Evolutionary conservation across 768 basidiomycete species (phyloP).

Genomic region (Dentipellis fragilis): DNA sequence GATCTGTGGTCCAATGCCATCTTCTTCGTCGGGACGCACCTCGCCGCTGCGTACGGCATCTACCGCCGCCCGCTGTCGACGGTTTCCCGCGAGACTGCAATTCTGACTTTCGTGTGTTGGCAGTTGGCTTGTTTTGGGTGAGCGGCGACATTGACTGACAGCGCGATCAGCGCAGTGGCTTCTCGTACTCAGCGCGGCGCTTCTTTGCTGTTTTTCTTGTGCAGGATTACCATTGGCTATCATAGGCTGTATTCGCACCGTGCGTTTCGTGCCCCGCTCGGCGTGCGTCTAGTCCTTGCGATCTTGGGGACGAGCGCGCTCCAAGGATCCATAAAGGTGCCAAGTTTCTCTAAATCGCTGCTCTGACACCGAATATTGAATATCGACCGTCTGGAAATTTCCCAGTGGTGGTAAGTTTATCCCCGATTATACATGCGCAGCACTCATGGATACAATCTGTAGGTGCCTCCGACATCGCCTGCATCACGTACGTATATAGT

Average conservation of each 20-base stretch:
- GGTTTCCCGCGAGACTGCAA: slow-evolving; percentile 34
- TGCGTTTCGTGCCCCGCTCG: slow-evolving; percentile 48
- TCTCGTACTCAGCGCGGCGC: not conserved
- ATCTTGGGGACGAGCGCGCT: slow-evolving; percentile 63
- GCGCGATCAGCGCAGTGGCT: not conserved
- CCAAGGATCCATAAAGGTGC: slow-evolving; percentile 71
- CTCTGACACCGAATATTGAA: not conserved
- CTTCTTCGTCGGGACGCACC: slow-evolving; percentile 49
- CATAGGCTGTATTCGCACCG: slow-evolving; percentile 74
- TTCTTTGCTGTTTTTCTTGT: no score
- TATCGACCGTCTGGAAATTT: not conserved
- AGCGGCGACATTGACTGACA: slow-evolving; percentile 13
- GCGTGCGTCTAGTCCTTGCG: slow-evolving; percentile 49
- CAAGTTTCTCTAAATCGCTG: slow-evolving; percentile 1
- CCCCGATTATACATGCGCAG: not conserved
- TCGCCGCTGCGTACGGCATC: slow-evolving; percentile 45
- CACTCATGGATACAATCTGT: slow-evolving; percentile 33
- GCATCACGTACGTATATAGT: slow-evolving; percentile 47
- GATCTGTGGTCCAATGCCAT: slow-evolving; percentile 44
- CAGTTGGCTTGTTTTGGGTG: slow-evolving; percentile 66
- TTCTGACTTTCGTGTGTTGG: slow-evolving; percentile 51
- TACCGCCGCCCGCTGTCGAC: slow-evolving; percentile 36
- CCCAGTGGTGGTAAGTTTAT: slow-evolving; percentile 12
- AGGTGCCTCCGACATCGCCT: slow-evolving; percentile 68
- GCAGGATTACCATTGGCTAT: slow-evolving; percentile 66